A percentile compares a stretch with the other conserved stretches of the same genome.
phyloP scores from a whole-genome alignment of 2,329 filamentous ascomycete genomes.

The Calonectria fujianensis region DNA sequence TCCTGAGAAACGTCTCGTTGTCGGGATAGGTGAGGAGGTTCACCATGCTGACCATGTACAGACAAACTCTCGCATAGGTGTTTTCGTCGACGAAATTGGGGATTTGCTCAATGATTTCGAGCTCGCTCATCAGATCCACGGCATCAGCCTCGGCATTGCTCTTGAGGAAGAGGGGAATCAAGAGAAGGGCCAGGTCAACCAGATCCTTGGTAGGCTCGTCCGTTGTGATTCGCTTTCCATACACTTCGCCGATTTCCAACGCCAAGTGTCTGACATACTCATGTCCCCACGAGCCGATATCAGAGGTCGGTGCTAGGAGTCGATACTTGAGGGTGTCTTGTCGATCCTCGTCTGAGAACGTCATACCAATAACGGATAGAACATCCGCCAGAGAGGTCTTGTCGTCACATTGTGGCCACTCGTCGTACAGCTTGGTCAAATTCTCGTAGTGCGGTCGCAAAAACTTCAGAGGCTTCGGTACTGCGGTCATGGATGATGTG shows the following conservation, averaged over 20 bases:
- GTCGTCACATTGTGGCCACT: conserved; percentile 89
- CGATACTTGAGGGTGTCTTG: conserved; percentile 98
- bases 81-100: conserved; percentile 93
- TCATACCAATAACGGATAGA: conserved; percentile 98
- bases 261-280: conserved; percentile 98
- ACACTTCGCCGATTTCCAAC: conserved; percentile 96
- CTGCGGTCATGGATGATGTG: conserved; percentile 99
- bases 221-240: conserved; percentile 88
- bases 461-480: conserved; percentile 98
- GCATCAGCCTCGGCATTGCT: conserved; percentile 99
- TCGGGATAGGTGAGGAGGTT: conserved; percentile 98
- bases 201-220: conserved; percentile 91
- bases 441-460: conserved; percentile 96
- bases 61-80: conserved; percentile 92
- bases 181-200: conserved; percentile 85
- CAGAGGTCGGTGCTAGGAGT: conserved; percentile 89
- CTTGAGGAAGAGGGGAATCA: conserved; percentile 96
- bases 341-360: conserved; percentile 96
- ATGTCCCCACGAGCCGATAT: conserved; percentile 98
- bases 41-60: conserved; percentile 99
- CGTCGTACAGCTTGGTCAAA: conserved; percentile 89
- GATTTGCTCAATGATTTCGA: conserved; percentile 97
- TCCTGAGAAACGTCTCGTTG: conserved; percentile 95
- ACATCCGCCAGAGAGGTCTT: conserved; percentile 96
- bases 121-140: conserved; percentile 95